Evolutionary conservation across 805 yeast species (phyloP), one percentile per base, ranked within the genome.

Genomic region (Candida ortonii): DNA sequence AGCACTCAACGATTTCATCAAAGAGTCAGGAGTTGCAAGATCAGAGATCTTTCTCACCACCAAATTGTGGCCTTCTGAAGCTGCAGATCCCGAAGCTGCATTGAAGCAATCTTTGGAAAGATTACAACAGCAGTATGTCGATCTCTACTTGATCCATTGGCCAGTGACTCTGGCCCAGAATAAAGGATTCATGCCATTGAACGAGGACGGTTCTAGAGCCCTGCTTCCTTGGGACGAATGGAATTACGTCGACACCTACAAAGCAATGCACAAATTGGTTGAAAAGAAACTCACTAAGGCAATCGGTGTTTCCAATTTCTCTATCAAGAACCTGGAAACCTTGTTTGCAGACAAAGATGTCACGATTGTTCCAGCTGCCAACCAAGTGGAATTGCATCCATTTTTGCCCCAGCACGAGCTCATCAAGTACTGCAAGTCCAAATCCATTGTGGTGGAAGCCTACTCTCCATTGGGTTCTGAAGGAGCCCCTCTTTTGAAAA

Each of bases 351-450:
- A 50, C 26, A 68, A 74, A 28, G 67, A 65, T 23, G 71, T 70
- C 33, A 70, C 61, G 19, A 56, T 73, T 31, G 70, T 67, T 20
- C 95, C 95, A 8, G 88, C 76, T 8, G 76, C 69, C 25, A 77
- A 80, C 61, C 95, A 86, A 66, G 69, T 84, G 40, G 95, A 86
- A 64, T 61, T 77, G 23, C 94, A 85, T 59, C 87, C 89, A 29
- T 70, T 70, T 43, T 66, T 81, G 38, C 84, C 84, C 28, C 90
- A 84, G 56, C 65, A 59, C 7, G 79, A 78, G 44, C 66, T 84
- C 42, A 53, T 72, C 19, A 70, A 71, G 19, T 81, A 54, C 57
- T 69, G 78, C 53, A 61, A 67, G 33, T 53, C 62, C 18, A 66
- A 83, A 44, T 72, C 67, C 43, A 80, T 81, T 44, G 58, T 67